These are phyloP conservation scores for Rostrohypoxylon terebratum DNA, from an alignment of 495 filamentous ascomycete genomes.

Conservation along the genomic window DNA sequence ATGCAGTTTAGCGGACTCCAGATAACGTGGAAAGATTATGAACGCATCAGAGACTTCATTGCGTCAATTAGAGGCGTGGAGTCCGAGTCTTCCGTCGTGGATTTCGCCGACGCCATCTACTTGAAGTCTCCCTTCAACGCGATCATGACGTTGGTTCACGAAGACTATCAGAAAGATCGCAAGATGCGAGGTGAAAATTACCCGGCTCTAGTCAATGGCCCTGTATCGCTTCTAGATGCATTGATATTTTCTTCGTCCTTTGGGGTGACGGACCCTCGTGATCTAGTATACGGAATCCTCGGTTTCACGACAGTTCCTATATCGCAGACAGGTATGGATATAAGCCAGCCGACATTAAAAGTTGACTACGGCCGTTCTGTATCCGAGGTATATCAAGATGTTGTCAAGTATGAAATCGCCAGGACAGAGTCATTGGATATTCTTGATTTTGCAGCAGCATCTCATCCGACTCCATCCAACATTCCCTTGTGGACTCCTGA, in stretches of 20 bases:
- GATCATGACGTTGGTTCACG: constrained; percentile 29
- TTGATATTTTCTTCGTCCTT: constrained; percentile 26
- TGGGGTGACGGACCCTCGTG: constrained; percentile 28
- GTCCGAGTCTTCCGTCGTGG: not conserved
- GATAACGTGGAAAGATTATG: constrained; percentile 22
- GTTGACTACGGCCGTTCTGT: constrained; percentile 25
- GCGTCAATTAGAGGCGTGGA: not conserved
- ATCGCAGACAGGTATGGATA: constrained; percentile 4
- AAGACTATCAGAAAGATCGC: constrained; percentile 16
- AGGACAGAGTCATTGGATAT: constrained; percentile 21
- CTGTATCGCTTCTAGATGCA: constrained; percentile 26
- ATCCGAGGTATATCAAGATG: constrained; percentile 30
- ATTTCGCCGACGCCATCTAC: constrained; percentile 26
- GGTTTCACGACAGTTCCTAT: constrained; percentile 28
- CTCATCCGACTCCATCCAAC: constrained; percentile 6
- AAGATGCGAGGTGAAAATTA: constrained; percentile 14
- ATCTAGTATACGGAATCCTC: constrained; percentile 30
- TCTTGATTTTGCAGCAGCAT: constrained; percentile 17
- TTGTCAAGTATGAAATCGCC: constrained; percentile 25
- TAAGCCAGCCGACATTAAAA: not conserved
- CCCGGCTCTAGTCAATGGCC: not conserved
- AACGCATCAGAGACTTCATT: constrained; percentile 22
- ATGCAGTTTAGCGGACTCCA: constrained; percentile 28
- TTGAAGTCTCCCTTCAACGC: constrained; percentile 29
- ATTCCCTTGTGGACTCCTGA: constrained; percentile 31